A percentile compares a stretch with the other conserved stretches of the same genome.
These are phyloP conservation scores for Clarkia xantiana DNA, from an alignment of 345 rosid species.

Conservation along the genomic window DNA sequence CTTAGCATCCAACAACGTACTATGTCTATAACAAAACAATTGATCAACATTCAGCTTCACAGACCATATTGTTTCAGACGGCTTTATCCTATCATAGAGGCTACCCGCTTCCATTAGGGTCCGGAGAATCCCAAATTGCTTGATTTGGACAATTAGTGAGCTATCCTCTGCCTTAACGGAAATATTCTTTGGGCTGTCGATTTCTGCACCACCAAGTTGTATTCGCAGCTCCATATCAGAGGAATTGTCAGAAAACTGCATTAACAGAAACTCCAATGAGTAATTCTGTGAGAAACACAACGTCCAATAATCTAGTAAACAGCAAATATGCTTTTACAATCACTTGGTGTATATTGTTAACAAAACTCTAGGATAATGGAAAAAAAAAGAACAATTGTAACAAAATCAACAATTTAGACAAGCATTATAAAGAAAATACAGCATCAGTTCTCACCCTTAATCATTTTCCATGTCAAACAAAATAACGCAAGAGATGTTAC, in stretches of 20 bases:
- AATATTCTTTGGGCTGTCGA: conserved; percentile 40
- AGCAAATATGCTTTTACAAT: too few species aligned
- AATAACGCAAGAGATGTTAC: too few species aligned
- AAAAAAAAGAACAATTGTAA: too few species aligned
- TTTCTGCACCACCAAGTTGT: conserved; percentile 27
- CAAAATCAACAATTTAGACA: too few species aligned
- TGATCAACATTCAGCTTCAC: conserved; percentile 8
- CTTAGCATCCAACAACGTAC: neutral
- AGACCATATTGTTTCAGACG: conserved; percentile 79
- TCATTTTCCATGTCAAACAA: too few species aligned
- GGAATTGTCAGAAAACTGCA: conserved; percentile 70
- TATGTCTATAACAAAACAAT: neutral
- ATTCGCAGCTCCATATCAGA: conserved; percentile 69
- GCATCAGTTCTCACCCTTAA: too few species aligned
- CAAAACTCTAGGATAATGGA: too few species aligned
- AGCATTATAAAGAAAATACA: too few species aligned
- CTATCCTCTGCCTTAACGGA: conserved; percentile 67
- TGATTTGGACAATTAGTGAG: conserved; percentile 36
- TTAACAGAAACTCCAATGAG: too few species aligned
- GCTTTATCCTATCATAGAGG: conserved; percentile 57
- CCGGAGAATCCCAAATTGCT: conserved; percentile 24
- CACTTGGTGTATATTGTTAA: too few species aligned
- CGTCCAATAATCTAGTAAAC: too few species aligned
- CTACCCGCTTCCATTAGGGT: conserved; percentile 54
- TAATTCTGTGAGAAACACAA: too few species aligned